These are phyloP conservation scores for Colletotrichum sidae DNA, from an alignment of 2,329 filamentous ascomycete species.

Conservation along the genomic window DNA sequence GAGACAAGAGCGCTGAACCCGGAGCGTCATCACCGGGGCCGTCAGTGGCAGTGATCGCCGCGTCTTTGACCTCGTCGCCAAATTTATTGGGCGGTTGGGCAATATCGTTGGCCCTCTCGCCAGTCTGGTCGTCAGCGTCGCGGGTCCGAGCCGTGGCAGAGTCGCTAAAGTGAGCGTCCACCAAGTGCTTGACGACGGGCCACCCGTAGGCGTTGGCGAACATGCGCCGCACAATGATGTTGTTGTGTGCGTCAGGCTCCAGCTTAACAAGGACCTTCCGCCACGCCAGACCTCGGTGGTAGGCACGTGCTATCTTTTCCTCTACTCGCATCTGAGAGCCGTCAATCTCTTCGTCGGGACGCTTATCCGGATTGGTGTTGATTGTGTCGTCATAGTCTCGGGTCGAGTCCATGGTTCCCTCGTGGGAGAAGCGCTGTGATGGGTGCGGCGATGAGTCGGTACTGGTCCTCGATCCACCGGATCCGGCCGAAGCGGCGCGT, in stretches of 20 bases:
- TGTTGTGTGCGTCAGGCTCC: slow-evolving; percentile 98
- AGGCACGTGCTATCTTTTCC: slow-evolving; percentile 96
- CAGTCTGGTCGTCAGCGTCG: slow-evolving; percentile 74
- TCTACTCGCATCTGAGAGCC: slow-evolving; percentile 86
- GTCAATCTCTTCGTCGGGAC: slow-evolving; percentile 57
- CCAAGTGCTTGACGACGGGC: slow-evolving; percentile 95
- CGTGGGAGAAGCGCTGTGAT: slow-evolving; percentile 49
- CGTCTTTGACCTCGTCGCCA: slow-evolving; percentile 73
- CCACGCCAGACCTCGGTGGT: slow-evolving; percentile 93
- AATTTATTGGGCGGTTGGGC: slow-evolving; percentile 67
- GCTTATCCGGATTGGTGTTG: slow-evolving; percentile 59
- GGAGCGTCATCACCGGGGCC: slow-evolving; percentile 36
- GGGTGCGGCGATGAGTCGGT: slow-evolving; percentile 38
- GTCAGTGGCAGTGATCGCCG: slow-evolving; percentile 34
- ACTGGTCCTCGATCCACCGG: slow-evolving; percentile 37
- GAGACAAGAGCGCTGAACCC: slow-evolving; percentile 43
- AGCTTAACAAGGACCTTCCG: slow-evolving; percentile 95
- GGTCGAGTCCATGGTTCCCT: slow-evolving; percentile 56
- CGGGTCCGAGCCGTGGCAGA: slow-evolving; percentile 72
- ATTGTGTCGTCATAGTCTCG: slow-evolving; percentile 65
- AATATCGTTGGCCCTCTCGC: slow-evolving; percentile 75
- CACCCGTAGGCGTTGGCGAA: slow-evolving; percentile 98
- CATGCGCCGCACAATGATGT: slow-evolving; percentile 95
- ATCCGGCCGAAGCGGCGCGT: slow-evolving; percentile 36
- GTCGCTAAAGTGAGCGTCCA: slow-evolving; percentile 93